Base-by-base conservation (phyloP, 257 asterid species). In the Nyctanthes arbortristis region DNA sequence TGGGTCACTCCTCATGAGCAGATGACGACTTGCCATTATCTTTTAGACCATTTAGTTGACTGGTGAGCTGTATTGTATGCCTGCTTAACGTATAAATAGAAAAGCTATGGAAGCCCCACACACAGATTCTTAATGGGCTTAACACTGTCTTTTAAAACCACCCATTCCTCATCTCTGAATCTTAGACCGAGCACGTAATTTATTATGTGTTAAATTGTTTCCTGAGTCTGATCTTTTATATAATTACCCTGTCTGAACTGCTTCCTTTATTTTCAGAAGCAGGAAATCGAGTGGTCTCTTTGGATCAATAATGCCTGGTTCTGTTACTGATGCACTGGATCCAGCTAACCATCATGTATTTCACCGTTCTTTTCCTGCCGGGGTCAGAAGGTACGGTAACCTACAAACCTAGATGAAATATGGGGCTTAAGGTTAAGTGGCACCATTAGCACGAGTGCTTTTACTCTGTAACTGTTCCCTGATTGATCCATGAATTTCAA, bases 361-460 rank as follows among this genome's bases (percentile, higher is more conserved):
- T 71, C 98, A 93, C 76, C 79, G 79, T 73, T 95, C 90, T 69
- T 87, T 81, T 70, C 84, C 98, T 35, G 83, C 95, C 74, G 96
- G 97, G 66, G 79, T 88, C 63, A 84, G 79, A 80, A 90, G 97
- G 98, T 93, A 28, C n/a, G 49, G 28, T 66, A 4, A 32, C 49
- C 73, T 59, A 45, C 62, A 30, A 13, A 54, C 74, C 62, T 59
- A 25, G 55, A 52, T 75, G 24, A 25, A 56, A 31, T 71, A 27
- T 45, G 28, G 7, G 24, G n/a, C 28, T 10, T 39, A 12, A 52
- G 29, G 12, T 49, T 65, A n/a, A 61, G 52, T 61, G 36, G 30
- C 74, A 52, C 4, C 74, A 47, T 11, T 54, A 35, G 31, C 20
- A 40, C 11, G 37, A 11, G 11, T 10, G 63, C 37, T 28, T 58